phyloP scores from a whole-genome alignment of 1,284 basidiomycete species.

The Kalmanozyma brasiliensis region DNA sequence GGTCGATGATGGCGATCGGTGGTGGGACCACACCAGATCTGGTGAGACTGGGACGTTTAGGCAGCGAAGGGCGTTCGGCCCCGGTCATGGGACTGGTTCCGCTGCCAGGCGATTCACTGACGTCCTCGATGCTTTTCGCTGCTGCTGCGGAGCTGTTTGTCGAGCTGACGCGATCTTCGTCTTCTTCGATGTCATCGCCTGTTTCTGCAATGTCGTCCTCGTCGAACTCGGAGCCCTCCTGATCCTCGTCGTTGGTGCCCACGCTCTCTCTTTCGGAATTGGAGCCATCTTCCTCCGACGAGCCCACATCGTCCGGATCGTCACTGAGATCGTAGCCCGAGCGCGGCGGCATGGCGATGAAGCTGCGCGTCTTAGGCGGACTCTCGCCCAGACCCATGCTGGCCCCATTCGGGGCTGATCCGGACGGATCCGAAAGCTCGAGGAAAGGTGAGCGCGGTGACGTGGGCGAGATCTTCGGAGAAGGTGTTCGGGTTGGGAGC shows the following conservation, averaged over 20 bases:
- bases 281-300: conserved; percentile 61
- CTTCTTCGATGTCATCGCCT: conserved; percentile 25
- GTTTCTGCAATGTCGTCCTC: conserved; percentile 38
- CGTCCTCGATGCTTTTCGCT: not conserved
- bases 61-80: conserved; percentile 32
- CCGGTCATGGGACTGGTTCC: not conserved
- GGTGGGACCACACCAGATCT: conserved; percentile 52
- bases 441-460: conserved; percentile 46
- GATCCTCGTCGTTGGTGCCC: conserved; percentile 58
- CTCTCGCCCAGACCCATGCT: conserved; percentile 52
- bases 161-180: conserved; percentile 13
- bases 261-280: conserved; percentile 58
- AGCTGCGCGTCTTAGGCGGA: conserved; percentile 65
- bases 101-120: not conserved
- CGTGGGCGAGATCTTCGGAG: conserved; percentile 42
- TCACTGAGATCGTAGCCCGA: conserved; percentile 67
- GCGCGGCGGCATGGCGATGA: conserved; percentile 67
- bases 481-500: conserved; percentile 33
- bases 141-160: not conserved
- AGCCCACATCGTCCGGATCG: conserved; percentile 67
- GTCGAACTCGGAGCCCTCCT: conserved; percentile 46
- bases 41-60: conserved; percentile 58
- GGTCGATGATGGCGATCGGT: conserved; percentile 31
- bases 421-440: conserved; percentile 22
- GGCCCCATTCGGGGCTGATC: conserved; percentile 11